Evolutionary conservation across 2,329 filamentous ascomycete genomes (phyloP), one percentile per base, ranked within the genome.

Genomic region (Paraphaeosphaeria minitans): DNA sequence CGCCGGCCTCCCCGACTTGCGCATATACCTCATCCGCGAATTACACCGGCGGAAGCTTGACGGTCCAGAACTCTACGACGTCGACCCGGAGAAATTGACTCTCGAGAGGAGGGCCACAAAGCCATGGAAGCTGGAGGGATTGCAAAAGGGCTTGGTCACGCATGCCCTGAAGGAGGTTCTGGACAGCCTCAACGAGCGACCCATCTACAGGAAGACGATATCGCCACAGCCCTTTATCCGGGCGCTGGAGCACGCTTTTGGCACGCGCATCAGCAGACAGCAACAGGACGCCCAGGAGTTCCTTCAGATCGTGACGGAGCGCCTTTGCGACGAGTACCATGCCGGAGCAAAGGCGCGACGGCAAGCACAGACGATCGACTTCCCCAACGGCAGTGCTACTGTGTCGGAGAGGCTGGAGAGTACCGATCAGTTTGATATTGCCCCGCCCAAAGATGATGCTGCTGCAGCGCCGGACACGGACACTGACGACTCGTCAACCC

Each of bases 201-300:
- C 95, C 1, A 91, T 98, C 66, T 91, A 93, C 76, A 93, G 88
- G 73, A 99, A 98, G 82, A 95, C 92, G 0, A 96, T 98, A 56
- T 93, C 91, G 16, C 93, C 94, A 3, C 85, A 87, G n/a, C 84
- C 85, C 0, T 97, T 99, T 73, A 90, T 99, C 45, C 83, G 85
- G 62, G 89, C 91, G 0, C 82, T 99, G 53, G 95, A 99, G 79
- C 82, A 83, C 31, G 93, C 94, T 0, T 99, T 97, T 72, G 87
- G 87, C 56, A 94, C 96, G 70, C 88, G 91, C 68, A 96, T 99
- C 68, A 97, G 91, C 73, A 85, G 94, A 55, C 92, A 95, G 73
- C 95, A 99, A 78, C 95, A 99, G 77, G 95, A 99, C 80, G 95
- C 95, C 12, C 95, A 99, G 73, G 95, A 99, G 76, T 97, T 99